A percentile compares a stretch with the other conserved stretches of the same genome.
phyloP scores from a whole-genome alignment of 371 early-diverging fungal species.

The Lichtheimia hyalospora region DNA sequence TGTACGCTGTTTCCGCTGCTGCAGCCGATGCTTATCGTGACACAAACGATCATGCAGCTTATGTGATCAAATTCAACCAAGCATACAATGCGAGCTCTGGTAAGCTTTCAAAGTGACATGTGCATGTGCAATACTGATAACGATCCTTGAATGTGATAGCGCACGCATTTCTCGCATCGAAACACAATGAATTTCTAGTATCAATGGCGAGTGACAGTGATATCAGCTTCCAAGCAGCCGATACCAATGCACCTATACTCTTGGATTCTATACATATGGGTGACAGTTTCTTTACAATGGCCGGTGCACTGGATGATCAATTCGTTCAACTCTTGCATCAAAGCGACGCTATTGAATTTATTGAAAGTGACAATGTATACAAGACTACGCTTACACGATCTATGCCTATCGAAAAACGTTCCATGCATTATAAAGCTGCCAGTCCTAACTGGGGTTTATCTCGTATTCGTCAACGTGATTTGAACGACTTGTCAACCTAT shows the following conservation, averaged over 20 bases:
- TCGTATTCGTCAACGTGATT: conserved; percentile 12
- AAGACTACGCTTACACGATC: conserved; percentile 2
- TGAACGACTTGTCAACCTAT: conserved; percentile 3
- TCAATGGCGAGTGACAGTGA: conserved; percentile 1
- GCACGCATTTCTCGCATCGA: conserved; percentile 6
- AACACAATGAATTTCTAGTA: conserved; percentile 8
- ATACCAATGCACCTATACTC: background rate
- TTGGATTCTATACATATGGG: conserved; percentile 16
- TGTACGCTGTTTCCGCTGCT: too few relatives aligned
- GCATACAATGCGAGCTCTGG: background rate
- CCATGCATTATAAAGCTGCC: background rate
- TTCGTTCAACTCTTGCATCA: conserved; percentile 16
- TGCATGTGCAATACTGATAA: background rate
- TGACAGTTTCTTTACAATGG: conserved; percentile 8
- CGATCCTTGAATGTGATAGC: background rate
- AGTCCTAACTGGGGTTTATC: conserved; percentile 24
- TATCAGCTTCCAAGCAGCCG: background rate
- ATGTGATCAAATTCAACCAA: conserved; percentile 23
- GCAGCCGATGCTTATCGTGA: too few relatives aligned
- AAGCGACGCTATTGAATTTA: conserved; percentile 13
- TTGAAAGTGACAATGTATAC: conserved; percentile 23
- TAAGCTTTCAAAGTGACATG: conserved; percentile 2
- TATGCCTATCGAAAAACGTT: background rate
- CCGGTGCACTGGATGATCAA: conserved; percentile 10
- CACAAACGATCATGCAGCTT: conserved; percentile 6